Evolutionary conservation across 2,329 filamentous ascomycete species (phyloP).

Genomic region (Calonectria multiphialidica): DNA sequence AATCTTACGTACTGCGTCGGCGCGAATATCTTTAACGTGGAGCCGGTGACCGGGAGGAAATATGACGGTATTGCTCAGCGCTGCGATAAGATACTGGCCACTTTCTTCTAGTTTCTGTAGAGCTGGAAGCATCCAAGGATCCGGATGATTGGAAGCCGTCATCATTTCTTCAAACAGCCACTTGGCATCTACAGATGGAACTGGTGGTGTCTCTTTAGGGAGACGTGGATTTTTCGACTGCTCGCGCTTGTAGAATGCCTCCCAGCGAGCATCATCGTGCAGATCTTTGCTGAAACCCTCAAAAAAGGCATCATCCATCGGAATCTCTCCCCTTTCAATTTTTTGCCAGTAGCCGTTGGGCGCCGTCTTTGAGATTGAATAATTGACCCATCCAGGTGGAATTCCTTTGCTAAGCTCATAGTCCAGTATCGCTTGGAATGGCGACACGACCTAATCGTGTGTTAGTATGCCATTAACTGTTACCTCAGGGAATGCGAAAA

Average conservation of each 20-base stretch:
- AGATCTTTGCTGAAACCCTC: constrained; percentile 81
- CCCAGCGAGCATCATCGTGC: constrained; percentile 75
- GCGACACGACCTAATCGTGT: constrained; percentile 79
- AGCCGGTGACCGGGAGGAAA: constrained; percentile 83
- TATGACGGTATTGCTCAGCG: constrained; percentile 89
- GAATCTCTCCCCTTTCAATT: constrained; percentile 86
- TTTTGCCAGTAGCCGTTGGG: constrained; percentile 89
- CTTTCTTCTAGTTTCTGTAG: constrained; percentile 75
- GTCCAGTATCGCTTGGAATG: constrained; percentile 92
- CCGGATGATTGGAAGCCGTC: constrained; percentile 74
- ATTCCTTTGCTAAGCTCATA: constrained; percentile 85
- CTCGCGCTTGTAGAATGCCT: constrained; percentile 67
- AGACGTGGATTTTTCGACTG: constrained; percentile 56
- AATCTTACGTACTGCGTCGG: constrained; percentile 70
- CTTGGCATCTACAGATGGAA: constrained; percentile 82
- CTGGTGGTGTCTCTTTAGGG: constrained; percentile 62
- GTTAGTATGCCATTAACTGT: constrained; percentile 11
- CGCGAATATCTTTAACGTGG: constrained; percentile 61
- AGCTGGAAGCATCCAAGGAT: constrained; percentile 91
- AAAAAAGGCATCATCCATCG: constrained; percentile 82
- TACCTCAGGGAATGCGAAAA: not conserved
- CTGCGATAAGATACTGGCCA: constrained; percentile 79
- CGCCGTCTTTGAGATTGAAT: constrained; percentile 82
- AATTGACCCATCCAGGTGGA: constrained; percentile 91
- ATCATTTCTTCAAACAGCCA: constrained; percentile 95